Conservation (phyloP, 192 early-diverging fungal genomes). For the Coemansia sp. region DNA sequence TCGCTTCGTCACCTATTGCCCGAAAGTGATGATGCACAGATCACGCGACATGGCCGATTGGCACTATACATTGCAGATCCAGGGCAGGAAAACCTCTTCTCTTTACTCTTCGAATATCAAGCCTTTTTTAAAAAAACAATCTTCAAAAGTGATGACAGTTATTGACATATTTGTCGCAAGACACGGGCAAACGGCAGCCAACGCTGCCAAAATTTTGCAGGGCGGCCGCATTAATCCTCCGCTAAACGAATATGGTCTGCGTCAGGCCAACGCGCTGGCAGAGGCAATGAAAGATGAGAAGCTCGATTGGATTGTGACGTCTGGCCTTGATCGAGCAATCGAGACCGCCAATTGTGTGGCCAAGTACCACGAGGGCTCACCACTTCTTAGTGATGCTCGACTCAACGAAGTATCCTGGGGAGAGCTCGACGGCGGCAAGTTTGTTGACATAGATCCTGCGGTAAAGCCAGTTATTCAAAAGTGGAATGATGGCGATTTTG, state of each 20-base stretch:
- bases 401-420: conserved; percentile 53
- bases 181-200: conserved; percentile 47
- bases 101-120: background rate
- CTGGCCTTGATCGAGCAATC: conserved; percentile 29
- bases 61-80: too few relatives aligned
- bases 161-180: conserved; percentile 34
- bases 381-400: conserved; percentile 28
- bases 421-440: conserved; percentile 24
- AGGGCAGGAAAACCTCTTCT: too few relatives aligned
- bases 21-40: conserved; percentile 7
- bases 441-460: conserved; percentile 4
- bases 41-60: too few relatives aligned
- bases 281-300: conserved; percentile 18
- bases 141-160: conserved; percentile 5
- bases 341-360: conserved; percentile 29
- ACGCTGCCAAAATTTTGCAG: conserved; percentile 29
- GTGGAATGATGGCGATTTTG: conserved; percentile 37
- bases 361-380: conserved; percentile 19
- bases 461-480: conserved; percentile 8
- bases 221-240: conserved; percentile 32
- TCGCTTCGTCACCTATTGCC: conserved; percentile 5
- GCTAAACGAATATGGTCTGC: conserved; percentile 27
- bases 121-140: background rate
- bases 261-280: conserved; percentile 29
- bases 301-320: conserved; percentile 43